These are phyloP conservation scores for Willaertia magna DNA, from an alignment of 208 protist genomes.

Conservation along the genomic window DNA sequence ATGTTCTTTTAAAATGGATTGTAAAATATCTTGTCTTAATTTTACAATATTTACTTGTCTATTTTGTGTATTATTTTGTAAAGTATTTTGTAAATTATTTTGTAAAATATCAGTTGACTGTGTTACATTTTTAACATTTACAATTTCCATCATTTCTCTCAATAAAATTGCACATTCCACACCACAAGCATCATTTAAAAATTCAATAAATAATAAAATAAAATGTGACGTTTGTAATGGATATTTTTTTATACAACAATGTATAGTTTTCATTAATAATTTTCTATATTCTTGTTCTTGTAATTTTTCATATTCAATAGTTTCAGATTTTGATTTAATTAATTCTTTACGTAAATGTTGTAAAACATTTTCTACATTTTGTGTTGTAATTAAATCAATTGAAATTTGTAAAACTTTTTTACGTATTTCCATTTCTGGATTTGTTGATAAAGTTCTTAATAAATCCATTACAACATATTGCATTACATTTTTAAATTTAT, in stretches of 20 bases:
- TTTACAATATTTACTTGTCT: constrained; percentile 42
- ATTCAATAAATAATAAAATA: constrained; percentile 81
- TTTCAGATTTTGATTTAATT: background rate
- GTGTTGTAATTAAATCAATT: constrained; percentile 69
- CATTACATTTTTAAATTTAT: constrained; percentile 46
- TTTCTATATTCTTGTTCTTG: constrained; percentile 59
- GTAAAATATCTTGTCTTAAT: constrained; percentile 45
- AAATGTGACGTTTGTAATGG: constrained; percentile 45
- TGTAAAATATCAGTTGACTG: too few species aligned
- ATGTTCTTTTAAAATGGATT: constrained; percentile 36
- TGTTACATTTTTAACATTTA: too few species aligned
- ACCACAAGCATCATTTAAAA: constrained; percentile 65
- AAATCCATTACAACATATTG: constrained; percentile 83
- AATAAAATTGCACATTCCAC: constrained; percentile 81
- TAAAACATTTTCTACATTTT: constrained; percentile 82
- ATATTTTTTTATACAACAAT: constrained; percentile 68
- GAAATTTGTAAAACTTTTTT: constrained; percentile 77
- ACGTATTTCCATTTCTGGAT: constrained; percentile 77
- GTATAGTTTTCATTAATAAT: constrained; percentile 77
- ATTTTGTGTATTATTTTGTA: constrained; percentile 62
- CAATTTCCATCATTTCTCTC: constrained; percentile 72
- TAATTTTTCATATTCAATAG: constrained; percentile 4
- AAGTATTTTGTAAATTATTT: too few species aligned
- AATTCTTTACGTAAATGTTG: constrained; percentile 86
- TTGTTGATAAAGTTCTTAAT: constrained; percentile 58